Base-by-base conservation (phyloP, 495 filamentous ascomycete species). In the Penicillium salamii region DNA sequence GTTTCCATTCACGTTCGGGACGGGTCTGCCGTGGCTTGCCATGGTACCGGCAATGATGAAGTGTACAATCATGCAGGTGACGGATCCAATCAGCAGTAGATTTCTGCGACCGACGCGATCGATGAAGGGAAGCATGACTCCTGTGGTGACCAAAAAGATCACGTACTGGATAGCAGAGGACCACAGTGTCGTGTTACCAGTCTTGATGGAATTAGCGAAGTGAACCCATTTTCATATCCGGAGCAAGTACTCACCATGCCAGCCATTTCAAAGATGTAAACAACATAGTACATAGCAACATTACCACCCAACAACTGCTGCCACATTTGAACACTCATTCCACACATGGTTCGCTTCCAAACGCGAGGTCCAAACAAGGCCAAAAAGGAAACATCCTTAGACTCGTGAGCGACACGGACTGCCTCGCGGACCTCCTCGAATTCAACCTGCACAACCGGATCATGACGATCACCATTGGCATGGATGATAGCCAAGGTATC, bases 121-220 rank as follows among this genome's bases (percentile, higher is more conserved):
- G 61, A 90, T 87, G 63, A 82, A 83, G 48, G 86, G 80, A 62
- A 85, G 86, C 57, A 84, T 84, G 43, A 82, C 56, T 7, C 78
- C 72, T 1, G 85, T 89, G 33, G 84, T 85, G 53, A 88, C 71
- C 51, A 90, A 82, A 69, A 90, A 88, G 14, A 90, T 72, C 6
- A 86, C 86, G 61, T 89, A 90, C 61, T 89, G 86, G 38, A 89
- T 78, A 11, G 81, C 81, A 1, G 84, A 86, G 0, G 82, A 85
- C 54, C 85, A 78, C 33, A 89, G 71, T 44, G 80, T 82, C 40
- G 83, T 72, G 65, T 89, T 80, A 26, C 85, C 85, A 8, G 69
- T 67, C 69, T 71, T 15, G 7, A 11, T 29, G 23, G 34, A 32
- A 50, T 57, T 11, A 53, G 34, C 28, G 11, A 26, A 9, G 13